Evolutionary conservation across 2,329 filamentous ascomycete species (phyloP).

Genomic region (Lecanicillium sp.): DNA sequence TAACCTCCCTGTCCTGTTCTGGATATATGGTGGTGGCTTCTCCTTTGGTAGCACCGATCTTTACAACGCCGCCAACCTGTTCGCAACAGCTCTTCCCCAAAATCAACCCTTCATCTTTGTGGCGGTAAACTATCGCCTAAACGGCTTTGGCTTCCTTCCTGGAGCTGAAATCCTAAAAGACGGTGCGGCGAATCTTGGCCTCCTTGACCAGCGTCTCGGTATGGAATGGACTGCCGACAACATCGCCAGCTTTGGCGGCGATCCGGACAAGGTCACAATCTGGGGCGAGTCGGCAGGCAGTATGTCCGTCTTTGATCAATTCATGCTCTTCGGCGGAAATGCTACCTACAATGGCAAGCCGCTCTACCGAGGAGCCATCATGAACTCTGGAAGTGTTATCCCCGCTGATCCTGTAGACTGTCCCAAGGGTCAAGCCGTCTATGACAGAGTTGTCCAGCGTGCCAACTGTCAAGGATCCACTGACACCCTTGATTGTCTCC

Average conservation of each 20-base stretch:
- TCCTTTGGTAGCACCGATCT: constrained; percentile 41
- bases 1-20: constrained; percentile 59
- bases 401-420: constrained; percentile 58
- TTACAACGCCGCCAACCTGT: constrained; percentile 42
- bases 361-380: constrained; percentile 69
- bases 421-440: constrained; percentile 55
- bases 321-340: constrained; percentile 64
- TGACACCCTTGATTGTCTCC: constrained; percentile 59
- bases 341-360: constrained; percentile 65
- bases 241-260: constrained; percentile 69
- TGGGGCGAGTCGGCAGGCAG: constrained; percentile 67
- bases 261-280: constrained; percentile 69
- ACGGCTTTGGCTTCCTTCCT: constrained; percentile 65
- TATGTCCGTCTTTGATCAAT: constrained; percentile 70
- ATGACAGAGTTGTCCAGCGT: constrained; percentile 50
- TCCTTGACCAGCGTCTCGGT: constrained; percentile 64
- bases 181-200: constrained; percentile 60
- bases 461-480: constrained; percentile 51
- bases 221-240: constrained; percentile 73
- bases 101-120: constrained; percentile 60
- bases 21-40: constrained; percentile 64
- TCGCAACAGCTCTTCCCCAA: constrained; percentile 33
- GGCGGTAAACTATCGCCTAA: constrained; percentile 69
- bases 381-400: constrained; percentile 61
- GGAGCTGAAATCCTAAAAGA: constrained; percentile 60